Base-by-base conservation (phyloP, 768 basidiomycete genomes). In the Crassisporium funariophilum region DNA sequence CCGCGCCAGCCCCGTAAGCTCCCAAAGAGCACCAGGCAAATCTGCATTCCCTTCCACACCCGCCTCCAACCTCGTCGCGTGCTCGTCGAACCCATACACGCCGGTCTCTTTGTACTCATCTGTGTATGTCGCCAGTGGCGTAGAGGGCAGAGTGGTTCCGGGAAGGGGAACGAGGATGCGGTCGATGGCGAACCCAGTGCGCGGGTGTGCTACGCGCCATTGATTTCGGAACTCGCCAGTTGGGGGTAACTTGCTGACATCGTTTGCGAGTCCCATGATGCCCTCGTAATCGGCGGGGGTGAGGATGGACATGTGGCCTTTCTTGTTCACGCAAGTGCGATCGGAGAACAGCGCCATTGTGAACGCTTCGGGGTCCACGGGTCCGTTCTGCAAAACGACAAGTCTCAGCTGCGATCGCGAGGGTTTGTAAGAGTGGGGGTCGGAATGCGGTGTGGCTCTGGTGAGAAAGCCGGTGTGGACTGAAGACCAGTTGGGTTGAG, bases 1-100 rank as follows among this genome's bases (percentile, higher is more conserved):
- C 44, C 27, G 27, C 12, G 41, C 44, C 17, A 54, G 39, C 6
- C 52, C 52, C 2, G 35, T 33, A n/a, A 54, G 27, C 41, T 54
- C 47, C 44, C 48, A 54, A 20, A 54, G 29, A 40, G 31, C 25
- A n/a, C 21, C 20, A 8, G 52, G 46, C 10, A 54, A 35, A 9
- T 35, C 34, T 16, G 24, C 37, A 35, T 46, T 42, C 20, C 41
- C 36, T 2, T 43, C 44, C 4, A 50, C 48, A 11, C 40, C 35
- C 25, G n/a, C 29, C 44, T 45, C 16, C 22, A 54, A 41, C 33
- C n/a, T 23, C 33, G 24, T 33, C 40, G 46, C 37, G 1, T 31
- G 17, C 44, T 46, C 38, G 27, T 49, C 52, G 38, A 49, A 54
- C 20, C 52, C 52, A 27, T 50, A 50, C 15, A 50, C 52, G 27